Evolutionary conservation across 805 yeast species (phyloP), one percentile per base, ranked within the genome.

Genomic region (Cyberlindnera petersonii): DNA sequence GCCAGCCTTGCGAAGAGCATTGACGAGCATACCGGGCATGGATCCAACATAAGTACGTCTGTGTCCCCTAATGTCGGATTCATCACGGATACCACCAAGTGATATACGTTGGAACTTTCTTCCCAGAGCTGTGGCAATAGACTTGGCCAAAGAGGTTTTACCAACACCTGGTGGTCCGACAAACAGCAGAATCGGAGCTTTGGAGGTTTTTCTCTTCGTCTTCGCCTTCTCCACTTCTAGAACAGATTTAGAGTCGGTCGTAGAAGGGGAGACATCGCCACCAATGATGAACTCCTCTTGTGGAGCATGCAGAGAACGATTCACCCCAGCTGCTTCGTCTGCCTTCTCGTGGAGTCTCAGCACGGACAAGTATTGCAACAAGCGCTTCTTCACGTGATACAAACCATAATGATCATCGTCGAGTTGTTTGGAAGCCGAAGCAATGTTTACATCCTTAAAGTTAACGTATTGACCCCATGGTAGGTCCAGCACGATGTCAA

Each of bases 111-210:
- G 91, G 58, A 86, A 82, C 43, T 77, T 75, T 33, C 94, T 71
- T 0, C 84, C 81, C 40, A 87, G 62, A 5, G 91, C 77, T 9
- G 69, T 63, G 1, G 96, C 95, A 33, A 87, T 76, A 0, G 94
- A 83, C 53, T 79, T 78, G 5, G 95, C 95, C 40, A 87, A 66
- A 1, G 93, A 82, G 0, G 96, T 87, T 59, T 87, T 87, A 21
- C 96, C 96, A 11, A 86, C 93, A 26, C 96, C 96, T 0, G 96
- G 96, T 9, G 96, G 96, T 1, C 96, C 96, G 6, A 86, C 86
- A 41, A 87, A 70, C 60, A 87, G 68, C 29, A 87, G 60, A 31
- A 87, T 86, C 6, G 96, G 96, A 1, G 94, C 75, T 53, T 66
- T 70, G 4, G 60, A 44, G 9, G 11, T 24, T 35, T 39, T 37